Percentiles rank a stretch among this genome's conserved stretches.
Evolutionary conservation across 2,329 filamentous ascomycete species (phyloP).

Genomic region (Ceratocystis huliohia): DNA sequence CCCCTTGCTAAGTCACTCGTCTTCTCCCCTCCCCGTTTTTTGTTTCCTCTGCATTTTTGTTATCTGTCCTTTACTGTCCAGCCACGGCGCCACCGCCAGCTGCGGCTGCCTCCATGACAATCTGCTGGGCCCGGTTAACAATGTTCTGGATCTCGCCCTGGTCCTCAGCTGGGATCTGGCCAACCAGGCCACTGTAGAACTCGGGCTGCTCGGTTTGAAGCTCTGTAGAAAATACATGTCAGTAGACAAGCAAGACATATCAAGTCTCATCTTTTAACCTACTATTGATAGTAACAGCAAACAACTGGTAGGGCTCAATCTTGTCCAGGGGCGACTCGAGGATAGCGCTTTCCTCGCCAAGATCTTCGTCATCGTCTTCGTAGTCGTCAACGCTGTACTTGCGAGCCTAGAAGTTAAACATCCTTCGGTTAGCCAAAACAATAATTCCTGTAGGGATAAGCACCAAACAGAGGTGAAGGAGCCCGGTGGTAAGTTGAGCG

Average conservation of each 20-base stretch:
- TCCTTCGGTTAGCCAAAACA: too few species aligned
- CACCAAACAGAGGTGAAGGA: too few species aligned
- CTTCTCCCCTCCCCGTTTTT: conserved; percentile 9
- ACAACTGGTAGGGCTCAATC: conserved; percentile 84
- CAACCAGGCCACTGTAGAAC: conserved; percentile 69
- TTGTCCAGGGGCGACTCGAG: conserved; percentile 92
- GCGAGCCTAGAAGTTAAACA: conserved; percentile 45
- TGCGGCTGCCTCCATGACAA: conserved; percentile 30
- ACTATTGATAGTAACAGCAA: conserved; percentile 74
- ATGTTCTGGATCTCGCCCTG: conserved; percentile 68
- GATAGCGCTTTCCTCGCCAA: conserved; percentile 82
- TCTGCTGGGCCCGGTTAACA: conserved; percentile 48
- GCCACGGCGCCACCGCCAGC: conserved; percentile 22
- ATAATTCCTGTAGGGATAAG: too few species aligned
- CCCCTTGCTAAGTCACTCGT: too few species aligned
- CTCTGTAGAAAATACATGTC: conserved; percentile 35
- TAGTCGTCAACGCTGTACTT: conserved; percentile 63
- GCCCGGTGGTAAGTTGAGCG: too few species aligned
- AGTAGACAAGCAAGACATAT: not conserved
- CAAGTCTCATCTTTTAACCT: conserved; percentile 32
- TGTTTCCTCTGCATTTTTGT: not conserved
- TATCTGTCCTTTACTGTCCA: not conserved
- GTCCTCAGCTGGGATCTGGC: conserved; percentile 67
- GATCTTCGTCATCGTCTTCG: conserved; percentile 52
- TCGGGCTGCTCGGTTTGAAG: conserved; percentile 85